Evolutionary conservation across 768 basidiomycete species (phyloP).

Genomic region (Leccinum sublutescens): DNA sequence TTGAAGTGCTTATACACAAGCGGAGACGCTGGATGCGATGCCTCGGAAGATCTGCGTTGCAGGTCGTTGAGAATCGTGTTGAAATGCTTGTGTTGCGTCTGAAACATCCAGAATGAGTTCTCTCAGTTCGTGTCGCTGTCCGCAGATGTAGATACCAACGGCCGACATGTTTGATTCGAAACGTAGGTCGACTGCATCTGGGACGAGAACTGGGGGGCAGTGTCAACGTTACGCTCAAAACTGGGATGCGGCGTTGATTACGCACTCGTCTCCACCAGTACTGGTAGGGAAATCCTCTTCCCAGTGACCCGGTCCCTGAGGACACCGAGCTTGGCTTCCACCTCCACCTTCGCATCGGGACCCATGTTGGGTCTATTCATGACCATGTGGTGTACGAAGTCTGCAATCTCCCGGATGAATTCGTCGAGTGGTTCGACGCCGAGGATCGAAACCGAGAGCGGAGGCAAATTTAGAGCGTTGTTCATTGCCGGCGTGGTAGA

Average conservation of each 20-base stretch:
- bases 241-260: slow-evolving; percentile 15
- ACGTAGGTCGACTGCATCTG: slow-evolving; percentile 58
- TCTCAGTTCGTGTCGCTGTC: slow-evolving; percentile 4
- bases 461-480: slow-evolving; percentile 43
- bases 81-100: slow-evolving; percentile 87
- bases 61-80: slow-evolving; percentile 86
- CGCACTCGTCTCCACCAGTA: slow-evolving; percentile 83
- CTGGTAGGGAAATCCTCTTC: slow-evolving; percentile 63
- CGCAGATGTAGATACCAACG: slow-evolving; percentile 45
- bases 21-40: slow-evolving; percentile 52
- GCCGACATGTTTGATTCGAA: slow-evolving; percentile 94
- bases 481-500: slow-evolving; percentile 23
- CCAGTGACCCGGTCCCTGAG: slow-evolving; percentile 57
- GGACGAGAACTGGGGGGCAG: slow-evolving; percentile 57
- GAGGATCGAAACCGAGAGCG: slow-evolving; percentile 76
- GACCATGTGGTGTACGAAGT: slow-evolving; percentile 80
- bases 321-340: slow-evolving; percentile 88
- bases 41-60: slow-evolving; percentile 52
- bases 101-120: slow-evolving; percentile 16
- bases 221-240: slow-evolving; percentile 4
- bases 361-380: slow-evolving; percentile 53
- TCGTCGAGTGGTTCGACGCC: slow-evolving; percentile 91
- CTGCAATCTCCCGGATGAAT: slow-evolving; percentile 88
- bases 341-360: slow-evolving; percentile 58
- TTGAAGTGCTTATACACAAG: slow-evolving; percentile 76